Evolutionary conservation across 805 yeast species (phyloP), one percentile per base, ranked within the genome.

Genomic region (Metschnikowia sp.): DNA sequence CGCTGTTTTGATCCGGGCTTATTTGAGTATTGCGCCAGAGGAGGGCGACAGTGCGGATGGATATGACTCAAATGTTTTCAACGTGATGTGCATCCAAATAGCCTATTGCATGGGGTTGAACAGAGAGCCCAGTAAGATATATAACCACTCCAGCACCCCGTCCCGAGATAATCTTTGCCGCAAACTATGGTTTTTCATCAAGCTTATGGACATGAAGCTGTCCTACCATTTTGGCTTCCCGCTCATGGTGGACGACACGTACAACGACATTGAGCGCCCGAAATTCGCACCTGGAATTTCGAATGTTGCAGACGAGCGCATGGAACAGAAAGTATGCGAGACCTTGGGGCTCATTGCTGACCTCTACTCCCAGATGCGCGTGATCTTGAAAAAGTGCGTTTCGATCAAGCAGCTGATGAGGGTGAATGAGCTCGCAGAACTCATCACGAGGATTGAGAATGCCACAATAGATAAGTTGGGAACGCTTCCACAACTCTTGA

Each of bases 161-260:
- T 26, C 22, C 28, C 40, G 41, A 12, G 52, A 48, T 32, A 44
- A 47, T 39, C 31, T 53, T 13, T 26, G 51, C 45, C 35, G 58
- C 39, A 56, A 56, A 12, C 36, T 50, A 12, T 51, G 57, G 54
- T 42, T 57, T 39, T 65, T 59, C 44, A 52, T 70, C 33, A 50
- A 57, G 22, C 68, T 31, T 11, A 52, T 45, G 54, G 37, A 75
- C 74, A 8, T 69, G 70, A 59, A 77, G 69, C 59, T 49, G 65
- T 48, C 65, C 1, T 60, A 52, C 47, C 62, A 53, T 65, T 32
- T 51, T 70, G 42, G 75, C 65, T 40, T 79, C 75, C 47, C 53
- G 54, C 19, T 53, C 69, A 31, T 74, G 69, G 49, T 52, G 55
- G 41, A 39, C 65, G 64, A 55, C 38, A 69, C 47, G 33, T 58